Percentiles rank a stretch among this genome's conserved stretches.
Evolutionary conservation across 1,284 basidiomycete species (phyloP).

Genomic region (Moesziomyces aphidis): DNA sequence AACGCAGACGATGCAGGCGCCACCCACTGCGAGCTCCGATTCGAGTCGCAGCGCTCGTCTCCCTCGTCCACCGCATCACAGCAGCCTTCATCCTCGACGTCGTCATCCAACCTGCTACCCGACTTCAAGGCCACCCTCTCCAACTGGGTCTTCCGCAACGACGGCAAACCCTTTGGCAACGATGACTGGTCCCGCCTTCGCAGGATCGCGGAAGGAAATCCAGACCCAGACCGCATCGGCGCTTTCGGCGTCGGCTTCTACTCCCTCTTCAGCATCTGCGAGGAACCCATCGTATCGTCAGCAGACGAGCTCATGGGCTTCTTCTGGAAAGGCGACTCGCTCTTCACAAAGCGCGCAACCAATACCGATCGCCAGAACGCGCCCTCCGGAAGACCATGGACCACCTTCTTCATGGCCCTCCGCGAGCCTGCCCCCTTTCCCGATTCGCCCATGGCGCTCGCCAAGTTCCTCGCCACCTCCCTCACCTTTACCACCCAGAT

Average conservation of each 20-base stretch:
- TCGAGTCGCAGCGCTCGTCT: constrained; percentile 50
- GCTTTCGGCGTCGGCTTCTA: constrained; percentile 72
- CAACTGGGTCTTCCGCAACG: constrained; percentile 79
- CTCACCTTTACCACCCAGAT: constrained; percentile 94
- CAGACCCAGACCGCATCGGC: constrained; percentile 72
- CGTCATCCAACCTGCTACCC: constrained; percentile 33
- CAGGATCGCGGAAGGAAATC: constrained; percentile 71
- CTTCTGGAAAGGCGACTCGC: constrained; percentile 80
- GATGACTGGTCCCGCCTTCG: constrained; percentile 66
- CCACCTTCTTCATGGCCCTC: constrained; percentile 88
- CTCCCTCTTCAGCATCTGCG: constrained; percentile 72
- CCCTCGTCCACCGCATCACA: constrained; percentile 1
- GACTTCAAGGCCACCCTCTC: constrained; percentile 66
- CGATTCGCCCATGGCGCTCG: constrained; percentile 81
- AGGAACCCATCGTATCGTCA: constrained; percentile 91
- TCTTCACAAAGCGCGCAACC: constrained; percentile 59
- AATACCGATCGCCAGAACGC: constrained; percentile 42
- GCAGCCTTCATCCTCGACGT: background rate
- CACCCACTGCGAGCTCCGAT: constrained; percentile 63
- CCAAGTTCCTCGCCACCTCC: constrained; percentile 89
- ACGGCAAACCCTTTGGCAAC: constrained; percentile 73
- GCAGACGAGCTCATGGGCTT: constrained; percentile 89
- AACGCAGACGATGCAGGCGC: constrained; percentile 95
- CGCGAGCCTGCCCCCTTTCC: constrained; percentile 87
- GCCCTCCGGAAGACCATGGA: constrained; percentile 74